These are phyloP conservation scores for Bacidia rubella DNA, from an alignment of 495 filamentous ascomycete genomes.

Conservation along the genomic window DNA sequence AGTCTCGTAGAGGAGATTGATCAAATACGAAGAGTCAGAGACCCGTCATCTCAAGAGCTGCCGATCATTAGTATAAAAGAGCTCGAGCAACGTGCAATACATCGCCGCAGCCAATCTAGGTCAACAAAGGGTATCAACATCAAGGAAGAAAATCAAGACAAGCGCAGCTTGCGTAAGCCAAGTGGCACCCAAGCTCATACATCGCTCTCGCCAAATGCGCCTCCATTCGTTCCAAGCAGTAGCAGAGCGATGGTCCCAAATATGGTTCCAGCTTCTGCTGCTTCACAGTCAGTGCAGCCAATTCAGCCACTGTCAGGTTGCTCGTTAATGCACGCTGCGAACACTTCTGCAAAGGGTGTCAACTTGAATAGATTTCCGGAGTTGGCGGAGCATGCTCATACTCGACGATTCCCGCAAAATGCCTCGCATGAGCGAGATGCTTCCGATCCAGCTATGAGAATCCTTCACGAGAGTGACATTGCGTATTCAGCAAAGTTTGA, in stretches of 20 bases:
- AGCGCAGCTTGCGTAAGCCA: not conserved
- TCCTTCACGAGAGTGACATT: slow-evolving; percentile 14
- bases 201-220: slow-evolving; percentile 4
- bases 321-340: too few relatives aligned
- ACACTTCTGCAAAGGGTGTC: too few relatives aligned
- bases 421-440: slow-evolving; percentile 3
- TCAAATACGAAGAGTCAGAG: slow-evolving; percentile 24
- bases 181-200: not conserved
- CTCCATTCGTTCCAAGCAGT: slow-evolving; percentile 7
- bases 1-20: slow-evolving; percentile 28
- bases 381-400: not conserved
- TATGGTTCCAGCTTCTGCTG: too few relatives aligned
- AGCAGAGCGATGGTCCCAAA: slow-evolving; percentile 2
- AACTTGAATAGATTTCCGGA: not conserved
- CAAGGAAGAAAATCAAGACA: not conserved
- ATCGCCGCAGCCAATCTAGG: not conserved
- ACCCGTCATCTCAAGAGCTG: slow-evolving; percentile 21
- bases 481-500: slow-evolving; percentile 12
- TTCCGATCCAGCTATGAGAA: slow-evolving; percentile 10
- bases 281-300: too few relatives aligned
- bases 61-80: slow-evolving; percentile 1
- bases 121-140: not conserved
- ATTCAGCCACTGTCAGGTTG: too few relatives aligned
- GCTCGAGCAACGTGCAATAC: not conserved
- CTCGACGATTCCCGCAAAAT: not conserved